Evolutionary conservation across 495 filamentous ascomycete species (phyloP).

Genomic region (Neurospora sublineolata): DNA sequence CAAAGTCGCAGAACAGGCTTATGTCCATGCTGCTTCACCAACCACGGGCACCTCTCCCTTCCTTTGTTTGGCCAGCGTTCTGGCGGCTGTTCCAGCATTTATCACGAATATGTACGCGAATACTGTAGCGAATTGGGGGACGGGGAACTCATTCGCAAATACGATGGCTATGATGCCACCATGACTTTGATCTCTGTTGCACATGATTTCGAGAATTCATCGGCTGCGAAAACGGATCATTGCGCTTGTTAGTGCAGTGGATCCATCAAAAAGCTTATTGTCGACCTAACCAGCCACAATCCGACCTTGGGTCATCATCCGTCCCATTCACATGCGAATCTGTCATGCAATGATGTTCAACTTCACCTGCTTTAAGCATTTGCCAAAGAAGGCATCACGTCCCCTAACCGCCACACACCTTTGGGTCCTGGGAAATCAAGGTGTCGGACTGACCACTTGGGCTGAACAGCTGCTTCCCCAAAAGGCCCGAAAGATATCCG

Average conservation of each 20-base stretch:
- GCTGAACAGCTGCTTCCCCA: neutral
- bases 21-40: neutral
- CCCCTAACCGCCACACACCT: neutral
- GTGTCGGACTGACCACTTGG: neutral
- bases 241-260: neutral
- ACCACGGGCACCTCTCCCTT: neutral
- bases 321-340: neutral
- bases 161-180: neutral
- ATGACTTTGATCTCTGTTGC: neutral
- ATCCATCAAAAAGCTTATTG: neutral
- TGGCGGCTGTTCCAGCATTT: neutral
- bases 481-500: neutral
- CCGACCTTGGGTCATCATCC: neutral
- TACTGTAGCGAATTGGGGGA: neutral
- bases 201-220: neutral
- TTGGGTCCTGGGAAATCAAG: neutral
- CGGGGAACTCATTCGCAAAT: neutral
- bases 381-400: neutral
- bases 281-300: neutral
- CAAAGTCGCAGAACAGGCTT: neutral
- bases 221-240: neutral
- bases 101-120: neutral
- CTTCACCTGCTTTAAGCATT: neutral
- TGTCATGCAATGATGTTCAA: neutral
- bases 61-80: neutral